Conservation (phyloP, 176 grass and related monocot genomes). For the Luzula sylvatica region DNA sequence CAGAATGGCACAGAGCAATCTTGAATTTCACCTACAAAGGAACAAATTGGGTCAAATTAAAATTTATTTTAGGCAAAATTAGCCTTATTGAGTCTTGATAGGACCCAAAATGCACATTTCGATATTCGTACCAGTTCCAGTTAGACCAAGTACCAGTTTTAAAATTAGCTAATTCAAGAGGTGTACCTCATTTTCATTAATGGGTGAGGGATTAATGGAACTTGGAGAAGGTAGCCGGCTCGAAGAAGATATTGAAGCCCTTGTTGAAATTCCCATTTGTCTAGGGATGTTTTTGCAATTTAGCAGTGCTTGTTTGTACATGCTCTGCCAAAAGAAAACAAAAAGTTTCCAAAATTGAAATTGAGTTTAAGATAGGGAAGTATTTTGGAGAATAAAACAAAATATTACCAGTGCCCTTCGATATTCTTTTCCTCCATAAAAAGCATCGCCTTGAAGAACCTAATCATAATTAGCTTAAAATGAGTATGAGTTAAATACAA, state of each 20-base stretch:
- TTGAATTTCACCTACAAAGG: slow-evolving; percentile 81
- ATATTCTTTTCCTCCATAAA: slow-evolving; percentile 76
- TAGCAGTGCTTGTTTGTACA: slow-evolving; percentile 87
- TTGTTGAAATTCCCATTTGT: slow-evolving; percentile 45
- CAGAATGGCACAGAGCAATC: slow-evolving; percentile 75
- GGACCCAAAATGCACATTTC: neutral
- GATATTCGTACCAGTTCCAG: neutral
- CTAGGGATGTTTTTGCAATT: slow-evolving; percentile 57
- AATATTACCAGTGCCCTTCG: slow-evolving; percentile 76
- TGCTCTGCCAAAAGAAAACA: slow-evolving; percentile 31
- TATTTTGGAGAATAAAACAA: neutral
- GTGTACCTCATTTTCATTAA: slow-evolving; percentile 86
- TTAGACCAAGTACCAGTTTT: neutral
- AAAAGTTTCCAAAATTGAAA: neutral
- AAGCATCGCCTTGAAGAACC: slow-evolving; percentile 92
- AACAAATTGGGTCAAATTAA: neutral
- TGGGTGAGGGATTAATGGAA: slow-evolving; percentile 42
- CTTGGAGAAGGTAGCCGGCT: slow-evolving; percentile 72
- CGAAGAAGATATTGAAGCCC: slow-evolving; percentile 51
- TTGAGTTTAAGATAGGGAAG: too few relatives aligned
- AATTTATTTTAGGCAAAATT: neutral
- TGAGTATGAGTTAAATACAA: neutral
- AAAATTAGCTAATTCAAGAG: neutral
- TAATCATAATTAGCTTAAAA: slow-evolving; percentile 14
- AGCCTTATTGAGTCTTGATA: neutral